A percentile compares a stretch with the other conserved stretches of the same genome.
These are phyloP conservation scores for Globomyces sp. DNA, from an alignment of 371 early-diverging fungal species.

Conservation along the genomic window DNA sequence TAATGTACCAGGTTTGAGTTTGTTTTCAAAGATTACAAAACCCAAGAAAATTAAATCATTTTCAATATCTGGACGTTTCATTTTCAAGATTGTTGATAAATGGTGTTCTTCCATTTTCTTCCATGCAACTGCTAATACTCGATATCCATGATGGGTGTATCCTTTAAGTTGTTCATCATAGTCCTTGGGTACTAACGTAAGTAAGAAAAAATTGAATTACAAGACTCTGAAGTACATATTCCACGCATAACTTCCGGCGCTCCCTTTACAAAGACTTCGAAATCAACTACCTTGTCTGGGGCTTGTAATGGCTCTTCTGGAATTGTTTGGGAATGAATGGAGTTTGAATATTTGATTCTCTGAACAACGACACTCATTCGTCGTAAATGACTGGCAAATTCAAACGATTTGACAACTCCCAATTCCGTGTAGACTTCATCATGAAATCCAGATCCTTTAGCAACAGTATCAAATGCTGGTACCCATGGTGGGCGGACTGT, in stretches of 20 bases:
- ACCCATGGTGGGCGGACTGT: constrained; percentile 77
- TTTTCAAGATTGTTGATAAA: constrained; percentile 74
- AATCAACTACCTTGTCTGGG: constrained; percentile 27
- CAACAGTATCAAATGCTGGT: constrained; percentile 26
- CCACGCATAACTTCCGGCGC: constrained; percentile 93
- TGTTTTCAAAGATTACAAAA: constrained; percentile 98
- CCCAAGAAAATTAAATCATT: constrained; percentile 85
- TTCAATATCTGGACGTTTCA: constrained; percentile 87
- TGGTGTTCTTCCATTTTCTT: constrained; percentile 64
- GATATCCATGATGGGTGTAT: constrained; percentile 93
- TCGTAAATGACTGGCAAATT: constrained; percentile 90
- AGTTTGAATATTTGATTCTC: constrained; percentile 34
- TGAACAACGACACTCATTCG: constrained; percentile 92
- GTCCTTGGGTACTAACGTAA: constrained; percentile 70
- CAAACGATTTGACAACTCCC: constrained; percentile 91
- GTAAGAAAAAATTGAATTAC: constrained; percentile 16
- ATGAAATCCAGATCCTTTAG: constrained; percentile 1
- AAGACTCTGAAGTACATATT: constrained; percentile 71
- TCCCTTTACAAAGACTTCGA: constrained; percentile 94
- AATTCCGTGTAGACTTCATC: constrained; percentile 61
- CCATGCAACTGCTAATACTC: constrained; percentile 92
- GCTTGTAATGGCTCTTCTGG: constrained; percentile 10
- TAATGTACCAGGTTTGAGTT: constrained; percentile 87
- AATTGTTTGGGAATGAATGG: constrained; percentile 62
- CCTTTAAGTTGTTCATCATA: constrained; percentile 73